These are phyloP conservation scores for Physcia stellaris DNA, from an alignment of 495 filamentous ascomycete genomes.

Conservation along the genomic window DNA sequence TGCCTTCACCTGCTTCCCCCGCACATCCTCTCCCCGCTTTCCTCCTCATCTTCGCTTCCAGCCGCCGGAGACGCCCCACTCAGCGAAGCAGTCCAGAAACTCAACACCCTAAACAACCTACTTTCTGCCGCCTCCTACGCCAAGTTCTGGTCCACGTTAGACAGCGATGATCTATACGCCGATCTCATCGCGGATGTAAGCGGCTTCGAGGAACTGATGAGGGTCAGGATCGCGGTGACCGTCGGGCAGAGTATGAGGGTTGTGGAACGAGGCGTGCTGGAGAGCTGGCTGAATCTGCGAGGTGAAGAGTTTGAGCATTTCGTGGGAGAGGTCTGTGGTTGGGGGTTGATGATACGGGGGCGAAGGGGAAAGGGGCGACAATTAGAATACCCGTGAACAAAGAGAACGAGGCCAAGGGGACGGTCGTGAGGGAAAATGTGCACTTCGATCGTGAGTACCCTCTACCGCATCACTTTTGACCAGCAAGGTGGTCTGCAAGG, in stretches of 20 bases:
- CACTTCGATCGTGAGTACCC: slow-evolving; percentile 67
- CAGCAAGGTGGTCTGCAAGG: background rate
- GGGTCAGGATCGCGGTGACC: slow-evolving; percentile 78
- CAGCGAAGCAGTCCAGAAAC: slow-evolving; percentile 59
- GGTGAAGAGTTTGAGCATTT: slow-evolving; percentile 66
- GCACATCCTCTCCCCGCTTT: slow-evolving; percentile 48
- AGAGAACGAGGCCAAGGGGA: slow-evolving; percentile 97
- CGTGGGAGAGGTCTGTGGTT: slow-evolving; percentile 70
- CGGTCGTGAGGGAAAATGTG: slow-evolving; percentile 90
- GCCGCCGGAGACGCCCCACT: slow-evolving; percentile 31
- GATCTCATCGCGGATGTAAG: slow-evolving; percentile 87
- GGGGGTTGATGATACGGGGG: slow-evolving; percentile 48
- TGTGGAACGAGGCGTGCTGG: slow-evolving; percentile 59
- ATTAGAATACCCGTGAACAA: slow-evolving; percentile 77
- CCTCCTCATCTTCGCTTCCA: slow-evolving; percentile 50
- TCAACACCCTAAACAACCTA: slow-evolving; percentile 54
- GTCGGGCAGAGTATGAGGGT: slow-evolving; percentile 80
- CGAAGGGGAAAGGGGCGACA: slow-evolving; percentile 28
- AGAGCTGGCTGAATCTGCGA: slow-evolving; percentile 73
- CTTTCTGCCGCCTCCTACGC: slow-evolving; percentile 76
- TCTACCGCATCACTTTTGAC: too few species aligned
- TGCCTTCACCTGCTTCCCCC: slow-evolving; percentile 82
- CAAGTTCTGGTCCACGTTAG: slow-evolving; percentile 84
- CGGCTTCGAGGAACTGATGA: slow-evolving; percentile 94
- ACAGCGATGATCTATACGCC: slow-evolving; percentile 90